A percentile compares a stretch with the other conserved stretches of the same genome.
phyloP scores from a whole-genome alignment of 495 filamentous ascomycete species.

The Trichocladium antarcticum region DNA sequence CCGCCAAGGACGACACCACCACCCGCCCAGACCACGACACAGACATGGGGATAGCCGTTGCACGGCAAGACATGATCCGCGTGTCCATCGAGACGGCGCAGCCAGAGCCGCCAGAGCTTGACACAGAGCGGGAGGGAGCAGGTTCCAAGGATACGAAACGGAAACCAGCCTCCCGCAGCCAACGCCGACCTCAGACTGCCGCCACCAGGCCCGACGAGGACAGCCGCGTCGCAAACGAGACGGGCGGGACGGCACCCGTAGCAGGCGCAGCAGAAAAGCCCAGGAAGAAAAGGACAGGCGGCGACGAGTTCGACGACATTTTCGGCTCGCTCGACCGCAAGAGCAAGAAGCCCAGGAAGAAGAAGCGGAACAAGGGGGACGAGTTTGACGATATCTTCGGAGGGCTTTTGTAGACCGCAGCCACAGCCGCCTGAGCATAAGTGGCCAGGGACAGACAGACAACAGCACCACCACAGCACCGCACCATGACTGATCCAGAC shows the following conservation, averaged over 20 bases:
- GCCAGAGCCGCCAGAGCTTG: slow-evolving; percentile 1
- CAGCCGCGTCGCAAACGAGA: slow-evolving; percentile 9
- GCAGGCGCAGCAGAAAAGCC: slow-evolving; percentile 10
- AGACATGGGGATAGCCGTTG: slow-evolving; percentile 19
- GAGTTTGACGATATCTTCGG: slow-evolving; percentile 30
- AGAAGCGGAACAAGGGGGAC: slow-evolving; percentile 21
- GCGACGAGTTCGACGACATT: slow-evolving; percentile 30
- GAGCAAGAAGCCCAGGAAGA: slow-evolving; percentile 13
- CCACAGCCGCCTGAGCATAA: too few species aligned
- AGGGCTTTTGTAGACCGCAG: background rate
- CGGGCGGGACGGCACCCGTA: too few species aligned
- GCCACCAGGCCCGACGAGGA: background rate
- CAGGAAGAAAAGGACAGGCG: slow-evolving; percentile 10
- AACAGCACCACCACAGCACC: too few species aligned
- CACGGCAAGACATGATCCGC: slow-evolving; percentile 1
- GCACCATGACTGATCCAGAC: too few species aligned
- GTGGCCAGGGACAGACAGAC: too few species aligned
- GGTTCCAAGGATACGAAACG: background rate
- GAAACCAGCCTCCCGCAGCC: background rate
- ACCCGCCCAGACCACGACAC: background rate
- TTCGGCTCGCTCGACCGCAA: slow-evolving; percentile 13
- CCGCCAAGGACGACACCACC: background rate
- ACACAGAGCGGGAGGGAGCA: too few species aligned
- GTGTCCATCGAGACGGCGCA: background rate
- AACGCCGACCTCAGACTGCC: background rate